phyloP scores from a whole-genome alignment of 768 basidiomycete species.

The Agaricus sinodeliciosus region DNA sequence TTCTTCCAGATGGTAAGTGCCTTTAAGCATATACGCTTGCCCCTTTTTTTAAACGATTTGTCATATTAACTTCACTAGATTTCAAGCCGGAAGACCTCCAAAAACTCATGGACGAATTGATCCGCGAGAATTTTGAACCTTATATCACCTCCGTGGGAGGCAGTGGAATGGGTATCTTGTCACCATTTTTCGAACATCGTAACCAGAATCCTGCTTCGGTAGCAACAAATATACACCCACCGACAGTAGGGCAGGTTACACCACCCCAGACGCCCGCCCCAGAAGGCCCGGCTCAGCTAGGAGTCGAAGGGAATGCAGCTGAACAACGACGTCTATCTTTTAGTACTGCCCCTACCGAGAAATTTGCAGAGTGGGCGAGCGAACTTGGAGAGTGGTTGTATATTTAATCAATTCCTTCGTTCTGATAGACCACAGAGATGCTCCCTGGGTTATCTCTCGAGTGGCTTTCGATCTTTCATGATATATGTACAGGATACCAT shows the following conservation, averaged over 20 bases:
- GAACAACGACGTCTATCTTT: constrained; percentile 36
- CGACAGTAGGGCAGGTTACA: constrained; percentile 34
- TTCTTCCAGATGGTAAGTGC: constrained; percentile 83
- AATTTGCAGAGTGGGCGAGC: constrained; percentile 48
- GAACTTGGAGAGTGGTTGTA: constrained; percentile 56
- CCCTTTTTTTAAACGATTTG: not conserved
- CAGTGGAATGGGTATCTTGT: constrained; percentile 82
- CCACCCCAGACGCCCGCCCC: constrained; percentile 43
- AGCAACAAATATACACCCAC: constrained; percentile 11
- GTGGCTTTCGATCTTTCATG: too few relatives aligned
- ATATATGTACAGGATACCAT: too few relatives aligned
- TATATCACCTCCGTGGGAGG: constrained; percentile 94
- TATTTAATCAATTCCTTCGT: constrained; percentile 28
- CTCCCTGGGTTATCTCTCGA: not conserved
- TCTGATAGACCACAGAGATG: not conserved
- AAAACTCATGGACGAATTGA: constrained; percentile 53
- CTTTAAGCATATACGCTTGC: not conserved
- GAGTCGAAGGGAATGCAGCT: constrained; percentile 12
- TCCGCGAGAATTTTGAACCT: constrained; percentile 62
- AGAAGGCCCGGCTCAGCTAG: constrained; percentile 18
- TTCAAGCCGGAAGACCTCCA: constrained; percentile 56
- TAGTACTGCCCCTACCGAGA: constrained; percentile 30
- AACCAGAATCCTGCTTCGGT: constrained; percentile 18
- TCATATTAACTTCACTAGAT: constrained; percentile 38
- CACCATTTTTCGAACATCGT: constrained; percentile 44